Evolutionary conservation across 1,139 yeast genomes (phyloP).

Genomic region (Scheffersomyces insectosa): DNA sequence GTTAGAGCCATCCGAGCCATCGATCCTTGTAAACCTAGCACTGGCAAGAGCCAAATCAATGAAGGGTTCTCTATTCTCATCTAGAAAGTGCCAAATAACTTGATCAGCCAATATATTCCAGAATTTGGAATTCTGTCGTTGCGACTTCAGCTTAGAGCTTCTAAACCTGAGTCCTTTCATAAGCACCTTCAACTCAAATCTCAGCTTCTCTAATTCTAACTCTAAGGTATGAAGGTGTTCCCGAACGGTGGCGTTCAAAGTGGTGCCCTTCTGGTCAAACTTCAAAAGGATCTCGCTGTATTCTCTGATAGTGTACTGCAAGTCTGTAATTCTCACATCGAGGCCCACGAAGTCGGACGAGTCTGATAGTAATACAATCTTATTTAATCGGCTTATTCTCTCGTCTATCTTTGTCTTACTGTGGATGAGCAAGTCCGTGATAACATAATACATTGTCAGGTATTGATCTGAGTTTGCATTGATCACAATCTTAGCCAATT

Average conservation of each 20-base stretch:
- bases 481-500: constrained; percentile 69
- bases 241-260: constrained; percentile 24
- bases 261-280: constrained; percentile 32
- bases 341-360: constrained; percentile 60
- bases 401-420: constrained; percentile 62
- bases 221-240: constrained; percentile 43
- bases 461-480: constrained; percentile 77
- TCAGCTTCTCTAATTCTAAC: constrained; percentile 56
- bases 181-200: constrained; percentile 60
- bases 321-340: constrained; percentile 47
- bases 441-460: constrained; percentile 61
- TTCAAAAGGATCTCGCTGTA: constrained; percentile 47
- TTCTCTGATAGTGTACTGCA: constrained; percentile 58
- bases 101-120: constrained; percentile 58
- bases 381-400: constrained; percentile 61
- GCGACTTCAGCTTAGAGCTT: constrained; percentile 33
- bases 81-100: constrained; percentile 69
- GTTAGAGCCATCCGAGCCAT: constrained; percentile 55
- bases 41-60: constrained; percentile 70
- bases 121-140: constrained; percentile 27
- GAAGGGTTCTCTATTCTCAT: constrained; percentile 61
- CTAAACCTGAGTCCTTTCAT: constrained; percentile 67
- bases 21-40: constrained; percentile 61
- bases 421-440: constrained; percentile 65
- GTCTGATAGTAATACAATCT: constrained; percentile 69